Evolutionary conservation across 352 stramenopile species (phyloP).

Genomic region (Phytophthora megakarya): DNA sequence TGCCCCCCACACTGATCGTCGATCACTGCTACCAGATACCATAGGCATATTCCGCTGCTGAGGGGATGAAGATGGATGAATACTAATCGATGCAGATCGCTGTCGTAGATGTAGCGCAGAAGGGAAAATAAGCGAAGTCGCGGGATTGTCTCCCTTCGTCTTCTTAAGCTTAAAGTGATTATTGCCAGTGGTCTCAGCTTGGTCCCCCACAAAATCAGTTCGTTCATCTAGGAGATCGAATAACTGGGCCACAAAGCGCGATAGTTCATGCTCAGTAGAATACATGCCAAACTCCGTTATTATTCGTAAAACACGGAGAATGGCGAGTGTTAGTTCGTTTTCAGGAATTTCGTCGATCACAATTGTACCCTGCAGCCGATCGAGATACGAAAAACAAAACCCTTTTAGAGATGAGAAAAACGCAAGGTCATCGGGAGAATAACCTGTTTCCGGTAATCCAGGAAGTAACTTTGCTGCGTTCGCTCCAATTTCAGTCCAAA

Average conservation of each 20-base stretch:
- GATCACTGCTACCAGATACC: constrained; percentile 18
- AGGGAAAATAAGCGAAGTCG: constrained; percentile 9
- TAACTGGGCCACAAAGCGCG: constrained; percentile 28
- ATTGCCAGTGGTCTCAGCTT: not conserved
- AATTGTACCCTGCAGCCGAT: constrained; percentile 46
- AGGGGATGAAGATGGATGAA: not conserved
- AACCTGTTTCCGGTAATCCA: constrained; percentile 33
- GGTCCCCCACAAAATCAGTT: constrained; percentile 42
- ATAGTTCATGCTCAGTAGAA: constrained; percentile 47
- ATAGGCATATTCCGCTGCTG: constrained; percentile 20
- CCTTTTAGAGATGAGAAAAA: constrained; percentile 63
- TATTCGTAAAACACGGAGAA: constrained; percentile 59
- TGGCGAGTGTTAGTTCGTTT: constrained; percentile 65
- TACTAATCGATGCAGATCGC: constrained; percentile 1
- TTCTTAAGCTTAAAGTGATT: constrained; percentile 16
- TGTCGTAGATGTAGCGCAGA: constrained; percentile 12
- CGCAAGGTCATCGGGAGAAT: constrained; percentile 42
- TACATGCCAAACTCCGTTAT: constrained; percentile 77
- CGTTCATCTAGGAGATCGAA: constrained; percentile 49
- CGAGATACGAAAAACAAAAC: constrained; percentile 53
- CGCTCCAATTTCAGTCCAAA: constrained; percentile 61
- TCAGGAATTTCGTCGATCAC: constrained; percentile 59
- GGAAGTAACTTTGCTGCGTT: constrained; percentile 39
- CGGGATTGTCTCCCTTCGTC: constrained; percentile 13
- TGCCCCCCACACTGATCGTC: constrained; percentile 13